These are phyloP conservation scores for Hordeum marinum DNA, from an alignment of 176 grass and related monocot species.

Conservation along the genomic window DNA sequence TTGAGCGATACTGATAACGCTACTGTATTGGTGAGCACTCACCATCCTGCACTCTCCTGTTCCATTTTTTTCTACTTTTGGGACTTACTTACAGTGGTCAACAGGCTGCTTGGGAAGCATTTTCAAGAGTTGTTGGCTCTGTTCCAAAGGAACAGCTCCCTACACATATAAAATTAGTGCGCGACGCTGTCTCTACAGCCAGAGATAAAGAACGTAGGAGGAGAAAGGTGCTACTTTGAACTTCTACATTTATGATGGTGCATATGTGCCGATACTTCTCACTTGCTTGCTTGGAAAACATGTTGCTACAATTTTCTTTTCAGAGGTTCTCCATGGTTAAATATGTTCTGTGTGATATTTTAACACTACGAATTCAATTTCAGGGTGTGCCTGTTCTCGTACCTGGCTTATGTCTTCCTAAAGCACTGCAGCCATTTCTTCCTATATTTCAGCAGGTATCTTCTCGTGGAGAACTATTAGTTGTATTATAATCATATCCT, in stretches of 20 bases:
- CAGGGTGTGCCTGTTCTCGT: slow-evolving; percentile 86
- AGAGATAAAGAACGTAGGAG: slow-evolving; percentile 96
- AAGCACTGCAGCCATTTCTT: slow-evolving; percentile 88
- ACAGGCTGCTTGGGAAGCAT: slow-evolving; percentile 94
- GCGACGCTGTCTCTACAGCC: slow-evolving; percentile 92
- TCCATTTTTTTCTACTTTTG: slow-evolving; percentile 7
- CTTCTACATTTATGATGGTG: slow-evolving; percentile 18
- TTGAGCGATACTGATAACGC: slow-evolving; percentile 78
- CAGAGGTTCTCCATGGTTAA: background rate
- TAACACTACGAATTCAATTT: slow-evolving; percentile 41
- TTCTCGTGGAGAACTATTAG: slow-evolving; percentile 9
- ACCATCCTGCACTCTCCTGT: slow-evolving; percentile 3
- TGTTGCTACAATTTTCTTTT: slow-evolving; percentile 6
- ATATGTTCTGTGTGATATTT: background rate
- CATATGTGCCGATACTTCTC: background rate
- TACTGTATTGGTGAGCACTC: slow-evolving; percentile 77
- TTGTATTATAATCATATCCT: slow-evolving; percentile 18
- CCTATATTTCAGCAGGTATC: slow-evolving; percentile 91
- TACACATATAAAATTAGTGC: slow-evolving; percentile 87
- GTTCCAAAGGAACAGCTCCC: slow-evolving; percentile 86
- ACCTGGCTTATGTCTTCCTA: slow-evolving; percentile 90
- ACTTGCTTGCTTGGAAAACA: background rate
- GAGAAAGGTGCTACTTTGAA: slow-evolving; percentile 57
- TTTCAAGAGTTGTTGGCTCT: slow-evolving; percentile 79
- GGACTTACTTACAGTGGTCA: slow-evolving; percentile 29